Conservation (phyloP, 768 basidiomycete genomes). For the Suillus subalutaceus region DNA sequence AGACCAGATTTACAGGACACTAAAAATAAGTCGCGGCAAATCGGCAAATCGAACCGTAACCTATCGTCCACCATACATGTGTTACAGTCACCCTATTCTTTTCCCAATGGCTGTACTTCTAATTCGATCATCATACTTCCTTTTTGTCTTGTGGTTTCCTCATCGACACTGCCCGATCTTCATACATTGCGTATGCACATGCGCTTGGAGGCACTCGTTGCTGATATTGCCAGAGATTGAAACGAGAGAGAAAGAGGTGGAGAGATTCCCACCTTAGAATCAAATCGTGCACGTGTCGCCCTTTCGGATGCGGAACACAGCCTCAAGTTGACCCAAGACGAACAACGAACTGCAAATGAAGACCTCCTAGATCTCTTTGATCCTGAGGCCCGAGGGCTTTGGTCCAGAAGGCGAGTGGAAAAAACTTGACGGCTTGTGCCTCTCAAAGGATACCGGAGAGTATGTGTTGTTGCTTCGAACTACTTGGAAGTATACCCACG, state of each 20-base stretch:
- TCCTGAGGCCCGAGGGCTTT: conserved; percentile 57
- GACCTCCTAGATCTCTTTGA: conserved; percentile 71
- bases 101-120: too few relatives aligned
- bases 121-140: too few relatives aligned
- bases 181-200: conserved; percentile 84
- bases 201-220: conserved; percentile 69
- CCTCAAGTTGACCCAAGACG: conserved; percentile 53
- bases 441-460: conserved; percentile 88
- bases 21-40: too few relatives aligned
- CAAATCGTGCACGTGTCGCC: conserved; percentile 63
- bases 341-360: conserved; percentile 54
- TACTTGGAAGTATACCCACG: conserved; percentile 1
- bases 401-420: conserved; percentile 93
- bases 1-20: too few relatives aligned
- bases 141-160: too few relatives aligned
- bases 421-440: conserved; percentile 82
- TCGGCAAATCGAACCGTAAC: too few relatives aligned
- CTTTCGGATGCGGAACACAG: conserved; percentile 63
- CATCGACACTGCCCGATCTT: conserved; percentile 47
- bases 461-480: conserved; percentile 45
- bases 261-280: conserved; percentile 57
- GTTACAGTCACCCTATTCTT: too few relatives aligned
- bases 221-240: conserved; percentile 61
- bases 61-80: too few relatives aligned
- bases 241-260: conserved; percentile 69